These are phyloP conservation scores for Ophiostoma ips DNA, from an alignment of 2,329 filamentous ascomycete species.

Conservation along the genomic window DNA sequence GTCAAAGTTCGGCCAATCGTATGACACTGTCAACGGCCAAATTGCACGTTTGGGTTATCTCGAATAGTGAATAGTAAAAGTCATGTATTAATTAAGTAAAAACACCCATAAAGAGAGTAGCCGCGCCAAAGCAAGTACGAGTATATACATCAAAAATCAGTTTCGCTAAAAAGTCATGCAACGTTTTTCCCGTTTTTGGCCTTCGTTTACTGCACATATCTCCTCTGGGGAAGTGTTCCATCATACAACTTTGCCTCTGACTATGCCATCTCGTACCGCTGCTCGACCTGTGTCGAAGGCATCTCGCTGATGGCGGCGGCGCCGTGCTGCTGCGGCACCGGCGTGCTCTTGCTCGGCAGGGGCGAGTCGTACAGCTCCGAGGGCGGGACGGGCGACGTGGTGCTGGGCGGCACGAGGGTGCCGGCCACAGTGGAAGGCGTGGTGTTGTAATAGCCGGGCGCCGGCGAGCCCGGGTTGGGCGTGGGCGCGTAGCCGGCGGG, in stretches of 20 bases:
- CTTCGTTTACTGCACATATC: too few species aligned
- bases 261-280: slow-evolving; percentile 7
- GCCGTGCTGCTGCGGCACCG: neutral
- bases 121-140: too few species aligned
- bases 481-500: slow-evolving; percentile 3
- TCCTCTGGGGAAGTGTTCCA: too few species aligned
- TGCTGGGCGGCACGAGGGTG: neutral
- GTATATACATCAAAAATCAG: too few species aligned
- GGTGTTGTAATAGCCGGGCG: slow-evolving; percentile 1
- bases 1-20: neutral
- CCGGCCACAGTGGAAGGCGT: neutral
- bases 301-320: slow-evolving; percentile 1
- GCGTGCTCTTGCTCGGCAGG: neutral
- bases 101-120: too few species aligned
- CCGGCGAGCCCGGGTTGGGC: neutral
- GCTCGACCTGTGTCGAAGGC: neutral
- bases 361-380: slow-evolving; percentile 4
- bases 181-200: too few species aligned
- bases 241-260: neutral
- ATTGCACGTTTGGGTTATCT: too few species aligned
- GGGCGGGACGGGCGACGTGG: slow-evolving; percentile 2
- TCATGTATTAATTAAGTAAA: too few species aligned
- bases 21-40: too few species aligned
- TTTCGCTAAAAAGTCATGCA: too few species aligned
- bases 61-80: too few species aligned